Conservation (phyloP, 257 asterid genomes). For the Jaltomata sinuosa region DNA sequence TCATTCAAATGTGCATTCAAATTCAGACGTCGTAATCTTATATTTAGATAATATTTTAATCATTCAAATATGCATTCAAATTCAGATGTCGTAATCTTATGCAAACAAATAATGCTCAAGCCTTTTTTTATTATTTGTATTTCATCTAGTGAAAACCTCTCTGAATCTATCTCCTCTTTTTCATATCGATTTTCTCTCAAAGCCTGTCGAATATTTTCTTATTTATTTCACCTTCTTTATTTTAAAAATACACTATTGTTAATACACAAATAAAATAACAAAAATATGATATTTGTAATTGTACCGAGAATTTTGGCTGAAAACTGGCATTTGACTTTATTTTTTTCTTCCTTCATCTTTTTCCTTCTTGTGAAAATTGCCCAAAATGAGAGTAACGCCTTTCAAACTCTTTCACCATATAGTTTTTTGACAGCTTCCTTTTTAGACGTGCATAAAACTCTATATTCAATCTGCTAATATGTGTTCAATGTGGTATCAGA, state of each 20-base stretch:
- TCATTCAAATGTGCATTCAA: no score
- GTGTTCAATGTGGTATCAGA: background rate
- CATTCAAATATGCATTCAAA: no score
- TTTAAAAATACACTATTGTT: background rate
- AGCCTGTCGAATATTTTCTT: no score
- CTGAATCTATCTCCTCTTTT: background rate
- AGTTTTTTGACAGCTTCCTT: background rate
- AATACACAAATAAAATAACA: background rate
- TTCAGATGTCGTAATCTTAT: no score
- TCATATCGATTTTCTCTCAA: background rate
- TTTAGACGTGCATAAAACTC: background rate
- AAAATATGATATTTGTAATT: background rate
- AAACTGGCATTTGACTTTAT: background rate
- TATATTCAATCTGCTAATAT: background rate
- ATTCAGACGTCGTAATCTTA: no score
- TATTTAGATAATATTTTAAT: no score
- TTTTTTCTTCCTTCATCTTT: background rate
- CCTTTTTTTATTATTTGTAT: no score
- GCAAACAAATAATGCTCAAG: no score
- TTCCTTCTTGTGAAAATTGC: no score
- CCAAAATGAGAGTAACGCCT: background rate
- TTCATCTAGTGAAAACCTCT: no score
- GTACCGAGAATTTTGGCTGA: background rate
- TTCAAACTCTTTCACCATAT: background rate
- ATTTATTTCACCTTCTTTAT: no score